These are phyloP conservation scores for Aspergillus conjunctus DNA, from an alignment of 495 filamentous ascomycete genomes.

Conservation along the genomic window DNA sequence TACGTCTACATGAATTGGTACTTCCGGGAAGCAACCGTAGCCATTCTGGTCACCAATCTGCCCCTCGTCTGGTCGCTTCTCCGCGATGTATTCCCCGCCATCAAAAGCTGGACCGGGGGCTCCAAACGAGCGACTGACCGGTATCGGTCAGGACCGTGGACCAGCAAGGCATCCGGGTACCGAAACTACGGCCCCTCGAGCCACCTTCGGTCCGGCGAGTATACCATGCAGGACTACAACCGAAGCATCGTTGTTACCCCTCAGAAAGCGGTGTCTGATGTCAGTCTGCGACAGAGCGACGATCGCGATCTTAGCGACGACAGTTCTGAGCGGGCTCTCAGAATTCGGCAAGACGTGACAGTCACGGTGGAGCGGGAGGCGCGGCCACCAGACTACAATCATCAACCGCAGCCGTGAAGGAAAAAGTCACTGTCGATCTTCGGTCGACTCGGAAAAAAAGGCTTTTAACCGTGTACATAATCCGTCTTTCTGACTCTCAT, in stretches of 20 bases:
- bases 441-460: background rate
- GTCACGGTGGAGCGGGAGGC: conserved; percentile 45
- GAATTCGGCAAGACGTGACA: conserved; percentile 51
- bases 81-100: conserved; percentile 57
- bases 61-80: conserved; percentile 67
- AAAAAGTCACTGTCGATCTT: background rate
- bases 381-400: conserved; percentile 28
- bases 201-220: conserved; percentile 38
- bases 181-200: conserved; percentile 39
- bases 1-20: conserved; percentile 71
- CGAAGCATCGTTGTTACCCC: conserved; percentile 33
- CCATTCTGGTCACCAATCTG: conserved; percentile 65
- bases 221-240: conserved; percentile 39
- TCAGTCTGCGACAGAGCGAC: conserved; percentile 34
- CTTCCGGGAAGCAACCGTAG: conserved; percentile 66
- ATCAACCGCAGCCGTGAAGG: conserved; percentile 20
- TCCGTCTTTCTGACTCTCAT: background rate
- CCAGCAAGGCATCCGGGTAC: conserved; percentile 36
- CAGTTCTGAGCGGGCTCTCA: conserved; percentile 44
- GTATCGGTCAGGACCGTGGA: conserved; percentile 43
- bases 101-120: conserved; percentile 51
- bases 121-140: conserved; percentile 42
- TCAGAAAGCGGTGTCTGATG: conserved; percentile 38
- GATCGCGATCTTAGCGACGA: conserved; percentile 43
- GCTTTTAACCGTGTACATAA: background rate